Percentiles rank a stretch among this genome's conserved stretches.
phyloP scores from a whole-genome alignment of 164 flowering plant genomes.

The Aristolochia californica region DNA sequence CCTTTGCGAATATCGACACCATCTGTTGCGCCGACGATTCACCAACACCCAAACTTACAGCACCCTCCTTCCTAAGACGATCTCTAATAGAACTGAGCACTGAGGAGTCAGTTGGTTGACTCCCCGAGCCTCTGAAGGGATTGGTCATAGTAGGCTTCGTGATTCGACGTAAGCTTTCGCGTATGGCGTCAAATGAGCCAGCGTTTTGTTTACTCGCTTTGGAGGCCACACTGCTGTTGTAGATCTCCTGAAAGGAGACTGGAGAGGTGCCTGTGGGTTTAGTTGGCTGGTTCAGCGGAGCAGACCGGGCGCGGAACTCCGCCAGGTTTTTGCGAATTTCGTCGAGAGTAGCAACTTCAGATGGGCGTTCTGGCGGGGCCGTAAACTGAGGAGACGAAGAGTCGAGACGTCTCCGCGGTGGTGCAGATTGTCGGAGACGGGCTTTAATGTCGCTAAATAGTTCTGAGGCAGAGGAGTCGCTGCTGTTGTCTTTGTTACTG shows the following conservation, averaged over 20 bases:
- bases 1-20: constrained; percentile 23
- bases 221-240: constrained; percentile 20
- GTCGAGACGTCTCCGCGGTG: constrained; percentile 4
- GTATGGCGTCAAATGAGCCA: constrained; percentile 16
- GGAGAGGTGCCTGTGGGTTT: constrained; percentile 10
- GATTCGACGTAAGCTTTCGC: constrained; percentile 29
- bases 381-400: not conserved
- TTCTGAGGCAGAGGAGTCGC: not conserved
- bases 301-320: constrained; percentile 35
- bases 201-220: constrained; percentile 3
- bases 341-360: constrained; percentile 18
- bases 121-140: constrained; percentile 3
- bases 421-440: constrained; percentile 1
- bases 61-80: too few relatives aligned
- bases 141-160: not conserved
- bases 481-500: not conserved
- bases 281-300: constrained; percentile 13
- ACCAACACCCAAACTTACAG: too few relatives aligned
- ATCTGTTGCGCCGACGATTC: constrained; percentile 14
- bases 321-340: constrained; percentile 47
- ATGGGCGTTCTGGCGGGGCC: constrained; percentile 5
- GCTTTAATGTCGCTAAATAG: constrained; percentile 1
- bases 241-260: constrained; percentile 39
- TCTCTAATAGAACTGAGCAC: too few relatives aligned
- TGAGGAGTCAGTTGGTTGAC: too few relatives aligned